phyloP scores from a whole-genome alignment of 2,329 filamentous ascomycete genomes.

The Sporothrix pseudoabietina region DNA sequence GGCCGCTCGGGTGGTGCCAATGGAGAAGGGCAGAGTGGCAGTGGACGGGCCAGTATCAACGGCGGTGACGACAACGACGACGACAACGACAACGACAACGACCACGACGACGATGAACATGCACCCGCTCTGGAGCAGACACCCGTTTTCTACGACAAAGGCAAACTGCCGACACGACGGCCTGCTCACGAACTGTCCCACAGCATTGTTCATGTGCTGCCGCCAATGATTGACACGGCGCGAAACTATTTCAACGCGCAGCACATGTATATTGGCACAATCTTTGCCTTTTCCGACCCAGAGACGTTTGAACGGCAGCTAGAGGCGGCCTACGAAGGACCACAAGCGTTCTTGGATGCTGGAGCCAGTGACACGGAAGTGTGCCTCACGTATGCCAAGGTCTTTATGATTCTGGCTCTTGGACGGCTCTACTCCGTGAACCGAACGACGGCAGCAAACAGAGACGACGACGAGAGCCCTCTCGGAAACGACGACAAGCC shows the following conservation, averaged over 20 bases:
- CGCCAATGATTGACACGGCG: conserved; percentile 53
- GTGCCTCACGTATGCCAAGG: conserved; percentile 55
- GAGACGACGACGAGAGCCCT: conserved; percentile 40
- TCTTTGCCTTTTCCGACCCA: conserved; percentile 56
- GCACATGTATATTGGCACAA: conserved; percentile 59
- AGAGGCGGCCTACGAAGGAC: conserved; percentile 47
- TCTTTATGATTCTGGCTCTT: conserved; percentile 56
- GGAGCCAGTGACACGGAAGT: conserved; percentile 46
- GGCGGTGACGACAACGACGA: not conserved
- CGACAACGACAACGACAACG: conserved; percentile 36
- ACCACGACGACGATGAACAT: conserved; percentile 40
- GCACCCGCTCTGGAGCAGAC: conserved; percentile 27
- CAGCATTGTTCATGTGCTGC: conserved; percentile 43
- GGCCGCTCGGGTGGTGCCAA: not conserved
- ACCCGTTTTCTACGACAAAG: conserved; percentile 43
- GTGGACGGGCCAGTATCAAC: not conserved
- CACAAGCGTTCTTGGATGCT: conserved; percentile 40
- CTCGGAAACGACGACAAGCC: not conserved
- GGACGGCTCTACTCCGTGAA: conserved; percentile 61
- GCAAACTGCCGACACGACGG: conserved; percentile 42
- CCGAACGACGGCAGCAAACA: conserved; percentile 47
- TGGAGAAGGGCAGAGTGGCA: not conserved
- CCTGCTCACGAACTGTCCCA: conserved; percentile 11
- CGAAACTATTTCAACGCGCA: conserved; percentile 49
- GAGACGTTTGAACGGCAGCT: conserved; percentile 51